Evolutionary conservation across 352 stramenopile species (phyloP).

Genomic region (Globisporangium irregulare): DNA sequence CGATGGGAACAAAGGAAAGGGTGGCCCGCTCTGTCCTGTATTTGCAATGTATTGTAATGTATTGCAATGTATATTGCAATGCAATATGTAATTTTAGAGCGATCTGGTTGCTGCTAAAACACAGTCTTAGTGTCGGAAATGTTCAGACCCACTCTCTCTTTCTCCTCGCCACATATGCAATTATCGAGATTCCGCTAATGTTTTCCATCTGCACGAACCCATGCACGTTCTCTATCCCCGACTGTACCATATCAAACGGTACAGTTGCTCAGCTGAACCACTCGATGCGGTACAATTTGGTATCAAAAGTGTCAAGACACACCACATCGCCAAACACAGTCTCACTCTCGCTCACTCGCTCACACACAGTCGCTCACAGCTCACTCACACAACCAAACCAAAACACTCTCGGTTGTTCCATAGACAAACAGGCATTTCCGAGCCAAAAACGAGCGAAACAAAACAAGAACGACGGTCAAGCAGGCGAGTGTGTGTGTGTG

Average conservation of each 20-base stretch:
- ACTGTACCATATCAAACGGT: neutral
- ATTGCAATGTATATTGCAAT: too few species aligned
- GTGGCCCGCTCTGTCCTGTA: too few species aligned
- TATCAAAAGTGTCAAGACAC: neutral
- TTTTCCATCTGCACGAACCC: neutral
- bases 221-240: neutral
- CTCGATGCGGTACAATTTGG: neutral
- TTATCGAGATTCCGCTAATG: too few species aligned
- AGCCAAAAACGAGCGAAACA: neutral
- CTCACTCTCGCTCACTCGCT: neutral
- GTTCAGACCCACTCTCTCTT: too few species aligned
- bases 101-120: too few species aligned
- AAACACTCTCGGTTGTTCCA: neutral
- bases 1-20: neutral
- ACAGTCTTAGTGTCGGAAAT: too few species aligned
- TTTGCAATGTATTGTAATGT: too few species aligned
- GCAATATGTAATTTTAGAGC: too few species aligned
- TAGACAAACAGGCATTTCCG: neutral
- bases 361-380: constrained; percentile 2
- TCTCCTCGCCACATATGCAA: too few species aligned
- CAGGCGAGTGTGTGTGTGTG: neutral
- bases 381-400: neutral
- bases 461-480: too few species aligned
- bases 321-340: too few species aligned
- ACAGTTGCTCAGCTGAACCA: neutral